Base-by-base conservation (phyloP, 2,329 filamentous ascomycete species). In the Penicillium sp. region DNA sequence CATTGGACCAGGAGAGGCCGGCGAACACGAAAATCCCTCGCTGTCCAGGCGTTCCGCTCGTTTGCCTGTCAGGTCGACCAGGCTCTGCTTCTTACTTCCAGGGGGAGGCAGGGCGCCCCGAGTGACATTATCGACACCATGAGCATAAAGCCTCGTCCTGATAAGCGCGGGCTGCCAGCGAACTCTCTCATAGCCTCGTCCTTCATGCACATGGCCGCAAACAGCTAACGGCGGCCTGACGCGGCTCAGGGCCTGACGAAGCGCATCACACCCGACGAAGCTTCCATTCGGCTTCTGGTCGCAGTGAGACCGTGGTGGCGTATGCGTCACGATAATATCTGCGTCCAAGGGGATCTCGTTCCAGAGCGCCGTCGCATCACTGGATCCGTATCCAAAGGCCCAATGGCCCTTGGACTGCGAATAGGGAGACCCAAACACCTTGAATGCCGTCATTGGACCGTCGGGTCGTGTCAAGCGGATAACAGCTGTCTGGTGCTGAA, bases 141-240 rank as follows among this genome's bases (percentile, higher is more conserved):
- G 28, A 31, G 20, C 32, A 29, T 46, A 33, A 15, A 24, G 31
- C 23, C 29, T 42, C 33, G 42, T 20, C 10, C 32, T 40, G 29
- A 35, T 40, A 42, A 42, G 41, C n/a, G 25, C 39, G 32, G 42
- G 9, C 35, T 15, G 25, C 80, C 80, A 83, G 38, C 63, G 64
- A 25, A 82, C 69, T 27, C 76, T 68, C 58, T 78, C 72, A 42
- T 74, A 79, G 27, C 80, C 80, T 61, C 80, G 68, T 37, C 72
- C 76, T 59, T 78, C 75, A 66, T 83, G 80, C 32, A 81, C 76
- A 68, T 83, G 80, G n/a, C 81, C 81, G 60, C 76, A 83, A 46
- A 83, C 67, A 53, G 73, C 73, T 52, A 83, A 63, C 54, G 67
- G 63, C 24, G 81, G 81, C 46, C 75, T 71, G 25, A 79, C 70